These are phyloP conservation scores for Trichoderma parareesei DNA, from an alignment of 495 filamentous ascomycete genomes.

Conservation along the genomic window DNA sequence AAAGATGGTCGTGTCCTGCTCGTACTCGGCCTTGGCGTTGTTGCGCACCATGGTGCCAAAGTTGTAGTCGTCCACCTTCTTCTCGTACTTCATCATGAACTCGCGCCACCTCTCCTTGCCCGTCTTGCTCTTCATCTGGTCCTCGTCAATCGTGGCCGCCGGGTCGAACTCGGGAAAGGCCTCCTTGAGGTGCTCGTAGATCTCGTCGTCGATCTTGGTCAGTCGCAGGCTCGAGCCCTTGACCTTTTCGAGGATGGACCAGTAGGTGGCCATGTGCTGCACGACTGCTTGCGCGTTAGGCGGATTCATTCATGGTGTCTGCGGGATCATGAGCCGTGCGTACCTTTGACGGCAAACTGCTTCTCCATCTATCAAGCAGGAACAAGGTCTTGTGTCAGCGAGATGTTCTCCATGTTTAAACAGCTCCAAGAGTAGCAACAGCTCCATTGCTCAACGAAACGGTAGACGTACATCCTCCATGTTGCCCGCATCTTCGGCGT, in stretches of 20 bases:
- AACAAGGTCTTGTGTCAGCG: background rate
- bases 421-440: background rate
- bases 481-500: constrained; percentile 40
- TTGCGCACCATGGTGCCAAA: constrained; percentile 87
- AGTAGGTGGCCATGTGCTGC: constrained; percentile 93
- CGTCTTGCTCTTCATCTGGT: constrained; percentile 92
- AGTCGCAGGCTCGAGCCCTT: constrained; percentile 78
- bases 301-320: background rate
- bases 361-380: constrained; percentile 82
- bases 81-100: constrained; percentile 90
- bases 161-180: constrained; percentile 93
- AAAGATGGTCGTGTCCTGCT: constrained; percentile 86
- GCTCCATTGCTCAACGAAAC: too few relatives aligned
- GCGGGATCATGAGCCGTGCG: constrained; percentile 3
- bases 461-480: constrained; percentile 35
- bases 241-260: constrained; percentile 85
- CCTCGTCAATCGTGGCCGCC: constrained; percentile 69
- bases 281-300: constrained; percentile 51
- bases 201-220: constrained; percentile 91
- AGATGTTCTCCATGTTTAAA: background rate
- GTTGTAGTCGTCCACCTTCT: constrained; percentile 90
- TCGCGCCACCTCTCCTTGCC: constrained; percentile 95
- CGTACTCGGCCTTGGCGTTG: constrained; percentile 75
- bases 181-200: constrained; percentile 73
- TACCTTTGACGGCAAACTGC: constrained; percentile 97